phyloP scores from a whole-genome alignment of 2,329 filamentous ascomycete genomes.

The Rutstroemia sp. region DNA sequence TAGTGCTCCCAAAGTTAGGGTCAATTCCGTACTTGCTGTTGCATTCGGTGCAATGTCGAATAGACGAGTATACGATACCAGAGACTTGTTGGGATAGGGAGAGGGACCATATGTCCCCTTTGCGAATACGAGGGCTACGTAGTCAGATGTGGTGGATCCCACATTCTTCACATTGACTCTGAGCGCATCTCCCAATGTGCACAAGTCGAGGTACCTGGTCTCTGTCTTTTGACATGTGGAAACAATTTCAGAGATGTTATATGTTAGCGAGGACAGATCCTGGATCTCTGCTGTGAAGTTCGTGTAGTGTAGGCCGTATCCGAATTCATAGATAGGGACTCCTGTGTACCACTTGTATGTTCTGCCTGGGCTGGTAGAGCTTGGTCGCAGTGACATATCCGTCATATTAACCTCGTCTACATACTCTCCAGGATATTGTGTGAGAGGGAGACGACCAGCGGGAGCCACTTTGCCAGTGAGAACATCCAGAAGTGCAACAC shows the following conservation, averaged over 20 bases:
- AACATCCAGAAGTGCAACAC: constrained; percentile 46
- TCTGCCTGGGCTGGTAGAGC: constrained; percentile 36
- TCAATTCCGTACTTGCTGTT: constrained; percentile 30
- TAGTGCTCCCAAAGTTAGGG: constrained; percentile 41
- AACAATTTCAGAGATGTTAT: constrained; percentile 6
- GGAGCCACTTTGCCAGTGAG: constrained; percentile 36
- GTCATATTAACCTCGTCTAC: constrained; percentile 44
- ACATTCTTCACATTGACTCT: constrained; percentile 35
- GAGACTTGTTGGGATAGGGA: constrained; percentile 45
- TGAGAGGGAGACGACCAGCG: constrained; percentile 43
- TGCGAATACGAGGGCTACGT: constrained; percentile 44
- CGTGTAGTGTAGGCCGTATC: constrained; percentile 37
- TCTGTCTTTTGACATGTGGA: constrained; percentile 13
- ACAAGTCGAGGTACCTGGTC: too few species aligned
- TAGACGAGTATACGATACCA: constrained; percentile 42
- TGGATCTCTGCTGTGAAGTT: constrained; percentile 7
- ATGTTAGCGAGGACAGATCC: not conserved
- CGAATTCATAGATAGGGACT: constrained; percentile 44
- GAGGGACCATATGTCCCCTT: constrained; percentile 39
- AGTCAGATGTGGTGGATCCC: constrained; percentile 47
- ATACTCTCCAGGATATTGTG: constrained; percentile 49
- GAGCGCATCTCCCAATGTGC: constrained; percentile 31
- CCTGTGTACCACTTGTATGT: constrained; percentile 53
- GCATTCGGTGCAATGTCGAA: constrained; percentile 23
- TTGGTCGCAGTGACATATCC: constrained; percentile 48